Evolutionary conservation across 371 early-diverging fungal species (phyloP), one percentile per base, ranked within the genome.

Genomic region (Mortierella sp.): DNA sequence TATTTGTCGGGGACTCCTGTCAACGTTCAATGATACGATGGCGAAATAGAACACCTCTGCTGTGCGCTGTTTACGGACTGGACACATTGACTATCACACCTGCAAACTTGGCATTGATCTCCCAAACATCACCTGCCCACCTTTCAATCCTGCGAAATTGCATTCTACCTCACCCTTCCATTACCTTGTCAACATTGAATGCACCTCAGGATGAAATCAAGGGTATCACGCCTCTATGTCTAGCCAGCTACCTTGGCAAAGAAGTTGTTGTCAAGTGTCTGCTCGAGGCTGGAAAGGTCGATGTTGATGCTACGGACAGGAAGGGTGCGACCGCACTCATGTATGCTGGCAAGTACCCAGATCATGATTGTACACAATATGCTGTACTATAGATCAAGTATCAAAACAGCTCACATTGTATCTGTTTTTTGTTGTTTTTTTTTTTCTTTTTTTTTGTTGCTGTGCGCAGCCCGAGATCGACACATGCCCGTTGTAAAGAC

Each of bases 301-400:
- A 90, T 83, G 92, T 92, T 14, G 89, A 94, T 83, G 91, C 89
- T 0, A 85, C 88, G 2, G 93, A 93, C 62, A 86, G 88, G 65
- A 94, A 93, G 76, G 91, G 91, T 26, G 92, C 94, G 12, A 92
- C 94, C 3, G 90, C 93, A 3, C 71, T 94, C n/a, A 94, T 94
- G 94, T 94, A 93, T 86, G 94, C 94, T 58, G 92, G 93, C 92
- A 89, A 73, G 67, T 35, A 28, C 22, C 6, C 32, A 24, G 5
- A 47, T 18, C 49, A 20, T 45, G 8, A 6, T 16, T 39, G 39
- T 39, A 39, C 9, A 9, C 14, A 9, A 40, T 5, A 14, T 40
- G 5, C 14, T 22, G 6, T 20, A 9, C 37, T 20, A 24, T 18
- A 12, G 28, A 51, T 30, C 35, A 52, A 24, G 18, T 18, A n/a